Conservation (phyloP, 73 alveolate genomes). For the Tetrahymena borealis region DNA sequence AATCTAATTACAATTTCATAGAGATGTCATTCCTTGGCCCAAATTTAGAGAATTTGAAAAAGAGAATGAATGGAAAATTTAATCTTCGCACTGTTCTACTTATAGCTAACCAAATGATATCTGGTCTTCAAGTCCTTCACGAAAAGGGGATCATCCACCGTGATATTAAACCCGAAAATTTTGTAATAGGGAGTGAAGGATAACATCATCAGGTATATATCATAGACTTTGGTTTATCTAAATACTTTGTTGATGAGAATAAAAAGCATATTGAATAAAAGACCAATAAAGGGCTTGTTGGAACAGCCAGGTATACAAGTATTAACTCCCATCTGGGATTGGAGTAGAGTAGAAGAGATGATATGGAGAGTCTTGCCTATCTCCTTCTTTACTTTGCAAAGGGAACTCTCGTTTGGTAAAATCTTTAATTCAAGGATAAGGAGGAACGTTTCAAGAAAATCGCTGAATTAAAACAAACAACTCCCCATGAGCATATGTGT, state of each 20-base stretch:
- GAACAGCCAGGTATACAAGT: constrained; percentile 77
- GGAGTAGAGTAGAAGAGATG: constrained; percentile 83
- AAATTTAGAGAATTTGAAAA: constrained; percentile 48
- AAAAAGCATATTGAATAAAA: constrained; percentile 63
- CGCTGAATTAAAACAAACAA: constrained; percentile 64
- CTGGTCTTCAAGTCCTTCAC: constrained; percentile 50
- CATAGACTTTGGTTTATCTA: constrained; percentile 76
- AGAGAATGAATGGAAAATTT: constrained; percentile 48
- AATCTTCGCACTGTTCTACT: constrained; percentile 31
- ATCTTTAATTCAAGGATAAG: constrained; percentile 68
- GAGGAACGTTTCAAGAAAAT: constrained; percentile 76
- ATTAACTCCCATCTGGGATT: constrained; percentile 64
- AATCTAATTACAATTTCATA: constrained; percentile 52
- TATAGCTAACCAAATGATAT: constrained; percentile 49
- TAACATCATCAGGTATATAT: constrained; percentile 26
- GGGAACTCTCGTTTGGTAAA: constrained; percentile 88
- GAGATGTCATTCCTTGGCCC: constrained; percentile 57
- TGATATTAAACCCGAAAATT: constrained; percentile 73
- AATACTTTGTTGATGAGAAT: constrained; percentile 51
- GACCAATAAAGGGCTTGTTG: constrained; percentile 55
- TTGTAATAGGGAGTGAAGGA: constrained; percentile 42
- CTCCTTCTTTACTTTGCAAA: constrained; percentile 73
- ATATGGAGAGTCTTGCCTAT: constrained; percentile 79
- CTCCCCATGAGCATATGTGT: constrained; percentile 68
- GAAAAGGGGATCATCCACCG: constrained; percentile 61